Evolutionary conservation across 768 basidiomycete species (phyloP).

Genomic region (Cystofilobasidium capitatum): DNA sequence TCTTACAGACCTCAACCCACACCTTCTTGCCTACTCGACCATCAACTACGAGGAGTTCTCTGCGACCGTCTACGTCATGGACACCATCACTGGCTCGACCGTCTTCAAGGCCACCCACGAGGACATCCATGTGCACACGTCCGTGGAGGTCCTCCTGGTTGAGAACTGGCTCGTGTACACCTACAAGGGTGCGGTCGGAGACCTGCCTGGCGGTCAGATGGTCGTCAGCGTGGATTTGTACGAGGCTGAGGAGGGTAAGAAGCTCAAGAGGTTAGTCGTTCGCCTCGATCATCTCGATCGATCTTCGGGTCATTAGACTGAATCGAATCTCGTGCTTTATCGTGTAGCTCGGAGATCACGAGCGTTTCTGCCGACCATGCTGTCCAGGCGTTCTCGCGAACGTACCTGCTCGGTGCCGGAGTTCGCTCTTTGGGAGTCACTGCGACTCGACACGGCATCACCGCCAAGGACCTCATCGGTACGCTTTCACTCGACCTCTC

Average conservation of each 20-base stretch:
- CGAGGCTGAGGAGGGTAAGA: constrained; percentile 51
- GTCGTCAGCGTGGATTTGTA: constrained; percentile 81
- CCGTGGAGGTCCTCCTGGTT: constrained; percentile 54
- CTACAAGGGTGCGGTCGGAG: constrained; percentile 57
- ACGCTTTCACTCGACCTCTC: constrained; percentile 29
- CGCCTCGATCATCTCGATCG: neutral
- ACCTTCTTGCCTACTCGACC: constrained; percentile 52
- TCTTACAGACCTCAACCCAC: constrained; percentile 58
- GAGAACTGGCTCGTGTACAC: constrained; percentile 93
- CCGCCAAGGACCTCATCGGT: constrained; percentile 79
- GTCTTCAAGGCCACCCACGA: constrained; percentile 59
- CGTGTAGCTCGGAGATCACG: constrained; percentile 48
- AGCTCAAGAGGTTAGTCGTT: constrained; percentile 18
- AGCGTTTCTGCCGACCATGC: constrained; percentile 50
- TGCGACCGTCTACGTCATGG: constrained; percentile 69
- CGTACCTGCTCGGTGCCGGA: constrained; percentile 59
- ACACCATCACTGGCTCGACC: constrained; percentile 64
- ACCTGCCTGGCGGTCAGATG: constrained; percentile 54
- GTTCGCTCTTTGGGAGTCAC: constrained; percentile 66
- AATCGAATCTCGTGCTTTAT: neutral
- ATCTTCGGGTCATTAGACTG: neutral
- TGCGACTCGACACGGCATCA: constrained; percentile 77
- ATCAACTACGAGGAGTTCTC: constrained; percentile 28
- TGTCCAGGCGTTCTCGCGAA: constrained; percentile 55
- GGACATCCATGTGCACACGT: neutral